Conservation (phyloP, 2,329 filamentous ascomycete species). For the Chaetomiaceae sp. region DNA sequence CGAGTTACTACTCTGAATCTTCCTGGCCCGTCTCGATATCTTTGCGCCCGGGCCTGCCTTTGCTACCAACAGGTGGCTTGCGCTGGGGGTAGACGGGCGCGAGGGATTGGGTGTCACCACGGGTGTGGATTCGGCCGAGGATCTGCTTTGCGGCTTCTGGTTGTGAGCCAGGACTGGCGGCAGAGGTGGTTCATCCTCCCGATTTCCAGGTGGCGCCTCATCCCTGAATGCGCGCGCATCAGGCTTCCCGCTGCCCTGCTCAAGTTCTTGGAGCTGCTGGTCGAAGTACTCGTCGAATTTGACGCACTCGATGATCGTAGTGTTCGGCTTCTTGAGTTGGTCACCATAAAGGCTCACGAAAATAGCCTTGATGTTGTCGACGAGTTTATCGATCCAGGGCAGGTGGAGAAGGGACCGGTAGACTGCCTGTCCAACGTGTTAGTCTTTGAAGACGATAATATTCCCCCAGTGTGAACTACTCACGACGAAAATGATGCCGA, state of each 20-base stretch:
- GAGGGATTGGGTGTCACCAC: slow-evolving; percentile 69
- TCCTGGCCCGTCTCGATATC: slow-evolving; percentile 74
- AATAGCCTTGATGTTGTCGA: slow-evolving; percentile 90
- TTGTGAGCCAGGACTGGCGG: slow-evolving; percentile 39
- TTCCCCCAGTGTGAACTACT: slow-evolving; percentile 28
- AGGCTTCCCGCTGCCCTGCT: slow-evolving; percentile 45
- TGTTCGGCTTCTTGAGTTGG: slow-evolving; percentile 76
- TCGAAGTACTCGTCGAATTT: slow-evolving; percentile 92
- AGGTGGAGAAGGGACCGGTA: slow-evolving; percentile 94
- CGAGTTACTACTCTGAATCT: slow-evolving; percentile 60
- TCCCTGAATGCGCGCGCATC: slow-evolving; percentile 31
- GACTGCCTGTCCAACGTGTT: slow-evolving; percentile 62
- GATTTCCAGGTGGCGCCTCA: slow-evolving; percentile 33
- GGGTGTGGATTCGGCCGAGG: slow-evolving; percentile 65
- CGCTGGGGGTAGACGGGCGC: slow-evolving; percentile 69
- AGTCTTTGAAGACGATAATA: background rate
- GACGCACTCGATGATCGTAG: slow-evolving; percentile 70
- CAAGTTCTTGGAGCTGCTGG: slow-evolving; percentile 81
- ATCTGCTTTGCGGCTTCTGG: slow-evolving; percentile 35
- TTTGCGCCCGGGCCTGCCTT: slow-evolving; percentile 72
- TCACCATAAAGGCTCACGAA: slow-evolving; percentile 89
- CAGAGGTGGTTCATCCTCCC: slow-evolving; percentile 38
- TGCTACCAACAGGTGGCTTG: slow-evolving; percentile 63
- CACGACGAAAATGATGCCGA: slow-evolving; percentile 94
- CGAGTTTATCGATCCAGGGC: slow-evolving; percentile 93